phyloP scores from a whole-genome alignment of 176 grass and related monocot genomes.

The Oryza brachyantha region DNA sequence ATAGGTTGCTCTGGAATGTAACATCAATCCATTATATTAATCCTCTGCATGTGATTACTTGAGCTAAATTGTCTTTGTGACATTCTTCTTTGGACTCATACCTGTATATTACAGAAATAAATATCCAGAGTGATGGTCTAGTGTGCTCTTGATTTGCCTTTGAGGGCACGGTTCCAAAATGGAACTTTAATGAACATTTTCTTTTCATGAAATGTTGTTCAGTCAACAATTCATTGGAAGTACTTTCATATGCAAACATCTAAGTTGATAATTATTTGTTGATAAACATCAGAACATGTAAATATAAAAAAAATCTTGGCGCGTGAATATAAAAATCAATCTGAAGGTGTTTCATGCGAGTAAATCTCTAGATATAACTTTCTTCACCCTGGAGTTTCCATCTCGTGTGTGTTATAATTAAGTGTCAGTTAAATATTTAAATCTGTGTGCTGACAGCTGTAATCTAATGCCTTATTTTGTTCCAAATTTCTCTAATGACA shows the following conservation, averaged over 20 bases:
- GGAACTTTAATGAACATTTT: background rate
- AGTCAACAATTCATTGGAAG: background rate
- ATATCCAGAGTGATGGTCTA: background rate
- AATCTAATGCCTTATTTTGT: conserved; percentile 12
- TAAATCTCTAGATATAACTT: background rate
- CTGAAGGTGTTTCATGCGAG: background rate
- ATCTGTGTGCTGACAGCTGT: conserved; percentile 9
- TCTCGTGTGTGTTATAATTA: background rate
- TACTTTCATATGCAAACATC: background rate
- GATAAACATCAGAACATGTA: background rate
- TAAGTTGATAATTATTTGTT: background rate
- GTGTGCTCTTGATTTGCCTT: background rate
- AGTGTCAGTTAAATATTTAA: background rate
- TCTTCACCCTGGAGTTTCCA: background rate
- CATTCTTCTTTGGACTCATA: background rate
- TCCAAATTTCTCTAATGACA: background rate
- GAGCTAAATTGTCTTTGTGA: background rate
- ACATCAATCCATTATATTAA: background rate
- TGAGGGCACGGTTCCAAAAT: background rate
- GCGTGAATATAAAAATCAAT: background rate
- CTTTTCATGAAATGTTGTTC: background rate
- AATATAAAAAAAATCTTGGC: background rate
- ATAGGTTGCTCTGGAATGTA: background rate
- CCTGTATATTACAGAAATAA: background rate
- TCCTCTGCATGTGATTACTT: conserved; percentile 9